These are phyloP conservation scores for Neophaeococcomyces aloes DNA, from an alignment of 2,329 filamentous ascomycete species.

Conservation along the genomic window DNA sequence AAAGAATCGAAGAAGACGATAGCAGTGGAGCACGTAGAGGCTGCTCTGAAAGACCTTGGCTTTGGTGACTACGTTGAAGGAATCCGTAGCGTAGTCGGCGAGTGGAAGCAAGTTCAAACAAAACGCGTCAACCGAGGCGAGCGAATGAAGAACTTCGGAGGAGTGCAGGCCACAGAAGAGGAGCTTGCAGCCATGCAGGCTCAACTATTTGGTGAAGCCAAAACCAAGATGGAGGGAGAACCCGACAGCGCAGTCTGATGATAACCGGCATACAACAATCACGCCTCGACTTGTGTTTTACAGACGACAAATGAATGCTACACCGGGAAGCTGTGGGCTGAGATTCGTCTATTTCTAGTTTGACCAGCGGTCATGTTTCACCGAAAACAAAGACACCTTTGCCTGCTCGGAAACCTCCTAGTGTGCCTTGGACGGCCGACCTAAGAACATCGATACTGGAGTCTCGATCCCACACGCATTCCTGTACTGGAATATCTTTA, in stretches of 20 bases:
- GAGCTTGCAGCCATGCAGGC: constrained; percentile 81
- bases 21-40: constrained; percentile 93
- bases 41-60: constrained; percentile 81
- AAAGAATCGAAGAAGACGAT: constrained; percentile 99
- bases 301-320: background rate
- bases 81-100: constrained; percentile 73
- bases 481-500: constrained; percentile 69
- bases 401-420: constrained; percentile 72
- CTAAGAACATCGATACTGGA: constrained; percentile 60
- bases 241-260: constrained; percentile 4
- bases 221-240: constrained; percentile 42
- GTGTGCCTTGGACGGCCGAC: constrained; percentile 67
- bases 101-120: constrained; percentile 89
- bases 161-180: constrained; percentile 86
- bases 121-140: constrained; percentile 53
- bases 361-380: constrained; percentile 18
- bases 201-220: constrained; percentile 77
- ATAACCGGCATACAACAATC: constrained; percentile 3
- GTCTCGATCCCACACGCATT: constrained; percentile 73
- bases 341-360: too few relatives aligned
- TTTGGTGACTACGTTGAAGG: constrained; percentile 87
- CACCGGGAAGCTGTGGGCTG: too few relatives aligned
- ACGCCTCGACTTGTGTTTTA: background rate
- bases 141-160: constrained; percentile 95
- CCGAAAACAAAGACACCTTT: constrained; percentile 86